Percentiles rank a stretch among this genome's conserved stretches.
Evolutionary conservation across 257 asterid species (phyloP).

Genomic region (Handroanthus guayacan): DNA sequence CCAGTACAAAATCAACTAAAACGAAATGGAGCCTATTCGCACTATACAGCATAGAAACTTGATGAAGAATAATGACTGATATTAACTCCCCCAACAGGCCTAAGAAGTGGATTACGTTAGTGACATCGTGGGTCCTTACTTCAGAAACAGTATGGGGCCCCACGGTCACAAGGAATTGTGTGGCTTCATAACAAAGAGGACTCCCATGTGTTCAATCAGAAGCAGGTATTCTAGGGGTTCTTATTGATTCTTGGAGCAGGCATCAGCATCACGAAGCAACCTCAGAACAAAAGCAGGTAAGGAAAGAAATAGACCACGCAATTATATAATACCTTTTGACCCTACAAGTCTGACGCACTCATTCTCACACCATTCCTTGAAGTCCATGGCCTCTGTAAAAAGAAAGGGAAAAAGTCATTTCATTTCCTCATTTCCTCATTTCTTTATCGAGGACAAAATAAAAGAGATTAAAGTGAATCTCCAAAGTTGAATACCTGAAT

Average conservation of each 20-base stretch:
- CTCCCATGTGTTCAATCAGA: not conserved
- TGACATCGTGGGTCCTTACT: not conserved
- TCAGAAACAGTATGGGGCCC: not conserved
- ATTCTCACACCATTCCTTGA: conserved; percentile 75
- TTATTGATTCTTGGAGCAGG: not conserved
- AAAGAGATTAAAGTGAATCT: not conserved
- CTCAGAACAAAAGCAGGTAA: not conserved
- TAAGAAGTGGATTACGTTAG: too few relatives aligned
- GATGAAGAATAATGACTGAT: too few relatives aligned
- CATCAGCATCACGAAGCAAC: not conserved
- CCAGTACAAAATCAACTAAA: not conserved
- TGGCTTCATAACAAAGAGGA: not conserved
- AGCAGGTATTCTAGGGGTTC: not conserved
- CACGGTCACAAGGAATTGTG: not conserved
- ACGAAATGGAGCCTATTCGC: not conserved
- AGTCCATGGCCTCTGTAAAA: conserved; percentile 71
- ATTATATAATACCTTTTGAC: conserved; percentile 54
- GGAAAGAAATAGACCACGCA: not conserved
- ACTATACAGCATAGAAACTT: not conserved
- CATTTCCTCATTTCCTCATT: not conserved
- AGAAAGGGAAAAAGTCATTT: conserved; percentile 2
- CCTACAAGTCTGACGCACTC: conserved; percentile 68
- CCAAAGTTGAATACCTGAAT: conserved; percentile 51
- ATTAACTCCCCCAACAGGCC: too few relatives aligned
- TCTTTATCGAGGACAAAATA: not conserved